A percentile compares a stretch with the other conserved stretches of the same genome.
These are phyloP conservation scores for Phytophthora constricta DNA, from an alignment of 352 stramenopile genomes.

Conservation along the genomic window DNA sequence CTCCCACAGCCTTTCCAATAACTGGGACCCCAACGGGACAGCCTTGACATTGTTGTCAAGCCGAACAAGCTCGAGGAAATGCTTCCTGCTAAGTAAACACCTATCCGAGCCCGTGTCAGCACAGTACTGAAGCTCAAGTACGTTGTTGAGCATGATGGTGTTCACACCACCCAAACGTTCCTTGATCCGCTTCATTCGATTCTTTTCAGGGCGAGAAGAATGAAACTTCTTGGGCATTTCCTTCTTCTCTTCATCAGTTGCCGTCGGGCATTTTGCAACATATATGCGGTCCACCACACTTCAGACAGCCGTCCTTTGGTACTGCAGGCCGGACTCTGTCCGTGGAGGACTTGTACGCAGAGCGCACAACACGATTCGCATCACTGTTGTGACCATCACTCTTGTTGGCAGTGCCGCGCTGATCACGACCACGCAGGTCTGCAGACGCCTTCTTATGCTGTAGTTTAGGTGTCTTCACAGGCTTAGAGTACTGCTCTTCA, in stretches of 20 bases:
- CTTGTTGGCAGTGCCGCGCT: background rate
- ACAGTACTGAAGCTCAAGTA: background rate
- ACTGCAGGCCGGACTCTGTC: background rate
- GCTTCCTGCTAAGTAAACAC: constrained; percentile 6
- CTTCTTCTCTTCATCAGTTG: constrained; percentile 8
- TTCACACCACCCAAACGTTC: constrained; percentile 12
- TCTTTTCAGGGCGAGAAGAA: background rate
- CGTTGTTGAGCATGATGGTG: constrained; percentile 12
- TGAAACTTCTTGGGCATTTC: constrained; percentile 16
- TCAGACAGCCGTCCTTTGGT: constrained; percentile 10
- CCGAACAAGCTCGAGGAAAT: constrained; percentile 3
- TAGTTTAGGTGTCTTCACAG: background rate
- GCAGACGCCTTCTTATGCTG: background rate
- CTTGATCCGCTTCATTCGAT: constrained; percentile 15
- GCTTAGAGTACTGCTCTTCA: constrained; percentile 9
- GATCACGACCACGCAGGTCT: background rate
- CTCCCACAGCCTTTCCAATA: constrained; percentile 6
- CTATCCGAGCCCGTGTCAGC: background rate
- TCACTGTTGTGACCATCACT: background rate
- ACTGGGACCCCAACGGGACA: background rate
- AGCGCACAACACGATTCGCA: background rate
- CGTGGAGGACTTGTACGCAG: too few relatives aligned
- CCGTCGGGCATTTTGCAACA: constrained; percentile 4
- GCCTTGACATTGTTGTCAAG: background rate
- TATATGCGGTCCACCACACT: constrained; percentile 13